Evolutionary conservation across 129 eudicot species (phyloP), one percentile per base, ranked within the genome.

Genomic region (Chrysanthemum lavandulifolium): DNA sequence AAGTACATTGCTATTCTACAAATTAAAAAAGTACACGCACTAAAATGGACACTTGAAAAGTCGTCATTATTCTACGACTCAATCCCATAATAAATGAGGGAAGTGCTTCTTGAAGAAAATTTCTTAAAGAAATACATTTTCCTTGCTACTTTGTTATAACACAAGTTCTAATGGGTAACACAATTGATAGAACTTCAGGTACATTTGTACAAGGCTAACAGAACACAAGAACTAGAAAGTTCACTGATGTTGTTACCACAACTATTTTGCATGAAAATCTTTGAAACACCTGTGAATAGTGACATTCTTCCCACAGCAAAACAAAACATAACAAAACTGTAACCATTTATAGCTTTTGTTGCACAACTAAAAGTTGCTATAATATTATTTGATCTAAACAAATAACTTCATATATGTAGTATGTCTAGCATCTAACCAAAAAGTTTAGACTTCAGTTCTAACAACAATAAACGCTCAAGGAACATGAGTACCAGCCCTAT

Each of bases 401-500:
- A 61, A 12, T 25, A 61, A 19, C 45, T n/a, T 61, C 40, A 61
- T 61, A 40, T 61, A 25, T 61, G 45, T 27, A 61, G 45, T 27
- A 12, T 61, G 45, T 61, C 6, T 25, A 11, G 14, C 3, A 19
- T 60, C 65, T 12, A 61, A 61, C 45, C 65, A 27, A 31, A 25
- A 25, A 61, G 6, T 36, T 61, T 61, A 5, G 10, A 61, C 6
- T 61, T 49, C 11, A 53, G 27, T 51, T 27, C 27, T 51, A 49
- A 19, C 61, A 33, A 52, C 63, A 27, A 29, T 10, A 7, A 15
- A 15, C 43, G 9, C 21, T 78, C 43, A 78, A 70, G 72, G 76
- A 58, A 8, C 16, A 13, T 70, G 72, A 49, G 67, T 71, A 55
- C 77, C 72, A 40, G 82, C 68, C 67, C 56, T 69, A 50, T 83